Base-by-base conservation (phyloP, 768 basidiomycete genomes). In the Suillus brevipes region DNA sequence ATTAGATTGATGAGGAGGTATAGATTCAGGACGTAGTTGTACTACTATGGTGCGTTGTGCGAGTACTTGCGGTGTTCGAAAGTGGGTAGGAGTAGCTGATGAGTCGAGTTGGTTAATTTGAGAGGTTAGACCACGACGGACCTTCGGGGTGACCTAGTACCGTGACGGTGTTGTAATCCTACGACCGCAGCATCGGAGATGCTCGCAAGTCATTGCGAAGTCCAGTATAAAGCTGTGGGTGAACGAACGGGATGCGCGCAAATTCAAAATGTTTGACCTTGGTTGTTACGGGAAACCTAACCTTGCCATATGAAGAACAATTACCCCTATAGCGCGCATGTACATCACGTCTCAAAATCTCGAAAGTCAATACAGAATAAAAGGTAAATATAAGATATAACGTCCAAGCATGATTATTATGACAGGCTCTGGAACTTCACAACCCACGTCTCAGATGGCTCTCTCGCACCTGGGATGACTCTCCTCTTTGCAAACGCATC, bases 401-500 rank as follows among this genome's bases (percentile, higher is more conserved):
- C 52, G 16, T 38, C 37, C 13, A 16, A 9, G 42, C 7, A 12
- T 58, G 2, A 58, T 31, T 14, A 42, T 61, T 18, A 52, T n/a
- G 31, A 5, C 18, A 62, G n/a, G 7, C 12, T 47, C 31, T 57
- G 28, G 18, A 66, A 66, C 31, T 23, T 59, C 36, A 66, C 65
- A 14, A 66, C 63, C 65, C 63, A 66, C 12, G 63, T 66, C 45
- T 66, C 64, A 12, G 37, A 25, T 4, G 56, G 23, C 36, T 47
- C 43, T n/a, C 47, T 57, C 47, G 47, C 45, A 47, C 63, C 65
- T n/a, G 63, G 65, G 40, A 57, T 47, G 14, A 65, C 63, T 57
- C 65, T 64, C 31, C 40, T 40, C 42, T 16, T 65, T 4, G 65
- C 56, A 60, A 66, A 64, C 4, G 9, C n/a, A 1, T 65, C 56